Evolutionary conservation across 495 filamentous ascomycete species (phyloP), one percentile per base, ranked within the genome.

Genomic region (Penicillium cataractarum): DNA sequence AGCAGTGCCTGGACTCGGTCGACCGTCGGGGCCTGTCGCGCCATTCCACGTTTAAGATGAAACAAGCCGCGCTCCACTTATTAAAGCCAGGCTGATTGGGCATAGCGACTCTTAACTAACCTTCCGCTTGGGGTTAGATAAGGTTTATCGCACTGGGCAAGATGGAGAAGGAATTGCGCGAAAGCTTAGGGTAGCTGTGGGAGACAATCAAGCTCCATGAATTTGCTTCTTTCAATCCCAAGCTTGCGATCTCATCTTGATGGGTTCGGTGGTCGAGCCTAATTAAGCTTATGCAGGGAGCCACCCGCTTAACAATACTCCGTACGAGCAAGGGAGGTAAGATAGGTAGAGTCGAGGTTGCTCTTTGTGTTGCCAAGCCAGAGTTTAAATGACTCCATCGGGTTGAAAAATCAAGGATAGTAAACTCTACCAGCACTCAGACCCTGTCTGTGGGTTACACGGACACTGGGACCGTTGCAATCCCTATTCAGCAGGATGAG

Each of bases 11-110:
- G n/a, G n/a, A 35, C 33, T 35, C 9, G 35, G 35, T 39, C 35
- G 15, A 2, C 17, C 35, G 35, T 12, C 9, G 33, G 12, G 33
- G 12, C 33, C 22, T 27, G 62, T 56, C 24, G 62, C 62, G 62
- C 59, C 53, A 31, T 35, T 55, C 65, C 58, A 52, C 50, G 24
- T 58, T 60, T 53, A 51, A 65, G 21, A 58, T 68, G 68, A 71
- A 66, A 68, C 65, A 64, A 40, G 22, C 55, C 35, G 67, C 60
- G 21, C 26, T 64, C 68, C 63, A 65, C 58, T 44, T 40, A 33
- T 21, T 35, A 33, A 46, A 46, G 35, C 58, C 46, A 58, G 46
- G 48, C 57, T 12, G 24, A 54, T 58, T 53, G 42, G 44, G 40
- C 42, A 55, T 58, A 60, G 60, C 33, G 50, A 6, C 24, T 49